Percentiles rank a stretch among this genome's conserved stretches.
Conservation (phyloP, 2,329 filamentous ascomycete genomes). For the Exutisphaerella laricina region DNA sequence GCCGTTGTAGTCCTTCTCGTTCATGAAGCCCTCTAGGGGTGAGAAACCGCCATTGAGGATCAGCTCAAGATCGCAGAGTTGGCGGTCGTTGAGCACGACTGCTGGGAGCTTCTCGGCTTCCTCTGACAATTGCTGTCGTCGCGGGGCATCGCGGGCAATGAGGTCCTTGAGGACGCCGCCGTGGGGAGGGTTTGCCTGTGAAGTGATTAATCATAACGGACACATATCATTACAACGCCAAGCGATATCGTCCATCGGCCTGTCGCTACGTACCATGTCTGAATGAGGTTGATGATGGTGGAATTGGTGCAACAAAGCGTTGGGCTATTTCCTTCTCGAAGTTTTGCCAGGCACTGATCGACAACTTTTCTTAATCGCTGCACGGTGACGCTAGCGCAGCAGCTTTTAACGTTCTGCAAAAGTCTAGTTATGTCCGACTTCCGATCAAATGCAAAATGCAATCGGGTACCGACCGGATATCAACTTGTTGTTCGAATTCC, state of each 20-base stretch:
- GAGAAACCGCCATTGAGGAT: conserved; percentile 98
- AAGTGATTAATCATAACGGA: neutral
- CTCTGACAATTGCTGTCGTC: conserved; percentile 68
- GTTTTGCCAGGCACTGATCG: neutral
- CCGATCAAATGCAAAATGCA: neutral
- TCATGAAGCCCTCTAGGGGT: conserved; percentile 97
- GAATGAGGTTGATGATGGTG: neutral
- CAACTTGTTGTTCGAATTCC: too few species aligned
- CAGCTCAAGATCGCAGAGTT: conserved; percentile 95
- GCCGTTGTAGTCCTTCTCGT: conserved; percentile 90
- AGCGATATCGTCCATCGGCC: too few species aligned
- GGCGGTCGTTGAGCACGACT: conserved; percentile 80
- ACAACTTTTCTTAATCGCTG: conserved; percentile 2
- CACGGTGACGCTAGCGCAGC: conserved; percentile 2
- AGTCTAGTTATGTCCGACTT: conserved; percentile 1
- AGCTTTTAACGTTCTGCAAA: too few species aligned
- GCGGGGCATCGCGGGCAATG: conserved; percentile 82
- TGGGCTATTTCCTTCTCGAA: neutral
- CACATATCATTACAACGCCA: too few species aligned
- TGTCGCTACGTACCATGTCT: too few species aligned
- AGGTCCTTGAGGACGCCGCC: conserved; percentile 98
- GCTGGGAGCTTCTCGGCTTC: conserved; percentile 86
- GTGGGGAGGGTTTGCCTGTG: conserved; percentile 47
- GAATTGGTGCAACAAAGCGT: neutral
- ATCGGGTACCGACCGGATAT: conserved; percentile 2